Evolutionary conservation across 2,329 filamentous ascomycete genomes (phyloP).

Genomic region (Xylaria arbuscula): DNA sequence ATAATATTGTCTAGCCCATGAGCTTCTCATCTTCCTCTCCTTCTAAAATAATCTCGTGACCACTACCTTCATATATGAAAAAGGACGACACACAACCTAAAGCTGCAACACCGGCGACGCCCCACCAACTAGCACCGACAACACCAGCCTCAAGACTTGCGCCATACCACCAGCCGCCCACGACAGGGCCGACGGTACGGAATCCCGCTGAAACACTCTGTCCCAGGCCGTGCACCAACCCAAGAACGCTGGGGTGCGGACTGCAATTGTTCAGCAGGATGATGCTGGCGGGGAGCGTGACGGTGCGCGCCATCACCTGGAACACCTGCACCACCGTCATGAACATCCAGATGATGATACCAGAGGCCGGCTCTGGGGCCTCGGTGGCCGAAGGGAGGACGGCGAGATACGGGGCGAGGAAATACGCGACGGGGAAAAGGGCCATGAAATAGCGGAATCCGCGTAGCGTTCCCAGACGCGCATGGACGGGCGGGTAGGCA

Average conservation of each 20-base stretch:
- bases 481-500: slow-evolving; percentile 73
- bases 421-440: slow-evolving; percentile 75
- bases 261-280: slow-evolving; percentile 71
- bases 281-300: slow-evolving; percentile 68
- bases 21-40: slow-evolving; percentile 44
- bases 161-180: slow-evolving; percentile 62
- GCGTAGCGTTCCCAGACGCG: slow-evolving; percentile 71
- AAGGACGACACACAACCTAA: slow-evolving; percentile 68
- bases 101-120: slow-evolving; percentile 61
- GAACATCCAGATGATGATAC: slow-evolving; percentile 67
- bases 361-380: slow-evolving; percentile 58
- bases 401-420: slow-evolving; percentile 74
- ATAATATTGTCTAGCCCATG: slow-evolving; percentile 20
- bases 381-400: slow-evolving; percentile 65
- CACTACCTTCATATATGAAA: slow-evolving; percentile 72
- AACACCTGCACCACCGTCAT: slow-evolving; percentile 72
- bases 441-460: slow-evolving; percentile 74
- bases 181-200: slow-evolving; percentile 62
- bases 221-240: slow-evolving; percentile 66
- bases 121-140: slow-evolving; percentile 62
- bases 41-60: slow-evolving; percentile 68
- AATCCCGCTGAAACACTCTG: slow-evolving; percentile 63
- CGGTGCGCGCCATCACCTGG: slow-evolving; percentile 79
- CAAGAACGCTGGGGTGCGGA: slow-evolving; percentile 67
- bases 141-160: slow-evolving; percentile 58